Conservation (phyloP, 2,329 filamentous ascomycete genomes). For the Fusarium sp. region DNA sequence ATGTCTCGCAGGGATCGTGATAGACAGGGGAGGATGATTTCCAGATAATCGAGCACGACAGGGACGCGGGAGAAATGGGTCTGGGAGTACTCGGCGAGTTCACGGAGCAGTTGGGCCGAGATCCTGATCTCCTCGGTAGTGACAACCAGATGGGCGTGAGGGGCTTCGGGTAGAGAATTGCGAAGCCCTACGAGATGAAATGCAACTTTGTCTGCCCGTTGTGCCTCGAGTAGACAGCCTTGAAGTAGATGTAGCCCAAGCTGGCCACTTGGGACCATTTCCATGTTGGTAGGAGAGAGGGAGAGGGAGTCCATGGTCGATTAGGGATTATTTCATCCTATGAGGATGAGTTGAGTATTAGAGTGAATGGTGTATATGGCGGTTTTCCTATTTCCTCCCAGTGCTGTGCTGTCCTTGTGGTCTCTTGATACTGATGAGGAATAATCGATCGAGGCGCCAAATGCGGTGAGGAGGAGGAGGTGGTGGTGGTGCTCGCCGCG, state of each 20-base stretch:
- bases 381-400: conserved; percentile 1
- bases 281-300: conserved; percentile 39
- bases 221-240: conserved; percentile 66
- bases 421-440: conserved; percentile 6
- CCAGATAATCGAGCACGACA: conserved; percentile 64
- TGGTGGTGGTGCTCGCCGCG: not conserved
- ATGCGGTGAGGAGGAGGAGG: conserved; percentile 26
- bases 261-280: conserved; percentile 43
- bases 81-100: conserved; percentile 65
- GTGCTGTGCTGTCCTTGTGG: not conserved
- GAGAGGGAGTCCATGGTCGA: conserved; percentile 2
- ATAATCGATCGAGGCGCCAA: conserved; percentile 26
- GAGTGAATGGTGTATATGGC: conserved; percentile 9
- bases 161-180: conserved; percentile 54
- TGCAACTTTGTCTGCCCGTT: conserved; percentile 61
- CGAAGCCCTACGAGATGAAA: conserved; percentile 61
- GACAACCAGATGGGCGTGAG: conserved; percentile 58
- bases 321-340: conserved; percentile 34
- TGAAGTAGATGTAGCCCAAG: conserved; percentile 55
- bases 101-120: conserved; percentile 59
- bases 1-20: conserved; percentile 65
- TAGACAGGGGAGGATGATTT: conserved; percentile 66
- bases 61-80: conserved; percentile 61
- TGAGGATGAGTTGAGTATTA: conserved; percentile 11
- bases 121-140: conserved; percentile 60